Percentiles rank a stretch among this genome's conserved stretches.
Conservation (phyloP, 2,329 filamentous ascomycete genomes). For the Arthrocladium fulminans region DNA sequence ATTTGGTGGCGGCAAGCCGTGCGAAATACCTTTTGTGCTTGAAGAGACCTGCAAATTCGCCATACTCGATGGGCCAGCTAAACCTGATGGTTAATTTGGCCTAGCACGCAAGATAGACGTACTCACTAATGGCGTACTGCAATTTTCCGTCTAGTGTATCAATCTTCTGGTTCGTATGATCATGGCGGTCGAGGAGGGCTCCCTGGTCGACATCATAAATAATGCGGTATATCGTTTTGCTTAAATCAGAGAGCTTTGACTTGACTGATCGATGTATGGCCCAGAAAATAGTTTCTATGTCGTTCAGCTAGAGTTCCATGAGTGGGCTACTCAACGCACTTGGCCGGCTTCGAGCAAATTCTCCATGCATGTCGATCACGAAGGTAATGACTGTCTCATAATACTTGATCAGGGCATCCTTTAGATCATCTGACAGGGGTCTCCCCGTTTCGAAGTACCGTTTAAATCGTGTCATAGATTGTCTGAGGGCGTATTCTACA, state of each 20-base stretch:
- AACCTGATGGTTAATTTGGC: background rate
- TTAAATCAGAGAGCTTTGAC: background rate
- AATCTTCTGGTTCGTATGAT: background rate
- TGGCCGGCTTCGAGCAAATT: background rate
- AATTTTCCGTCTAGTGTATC: background rate
- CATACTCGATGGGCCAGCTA: background rate
- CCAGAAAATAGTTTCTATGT: background rate
- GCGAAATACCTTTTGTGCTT: background rate
- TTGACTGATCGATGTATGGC: conserved; percentile 1
- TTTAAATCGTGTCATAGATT: background rate
- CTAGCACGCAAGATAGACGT: background rate
- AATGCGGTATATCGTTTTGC: background rate
- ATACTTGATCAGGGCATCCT: background rate
- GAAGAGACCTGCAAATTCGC: background rate
- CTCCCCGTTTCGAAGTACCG: background rate
- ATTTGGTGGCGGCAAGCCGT: background rate
- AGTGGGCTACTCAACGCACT: background rate
- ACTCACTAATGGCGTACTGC: background rate
- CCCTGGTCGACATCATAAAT: background rate
- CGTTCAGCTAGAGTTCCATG: background rate
- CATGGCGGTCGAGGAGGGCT: no score
- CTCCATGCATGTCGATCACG: background rate
- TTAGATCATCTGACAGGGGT: background rate
- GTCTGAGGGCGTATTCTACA: background rate
- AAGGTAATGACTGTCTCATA: conserved; percentile 2